Evolutionary conservation across 257 asterid genomes (phyloP), one percentile per base, ranked within the genome.

Genomic region (Handroanthus guayacan): DNA sequence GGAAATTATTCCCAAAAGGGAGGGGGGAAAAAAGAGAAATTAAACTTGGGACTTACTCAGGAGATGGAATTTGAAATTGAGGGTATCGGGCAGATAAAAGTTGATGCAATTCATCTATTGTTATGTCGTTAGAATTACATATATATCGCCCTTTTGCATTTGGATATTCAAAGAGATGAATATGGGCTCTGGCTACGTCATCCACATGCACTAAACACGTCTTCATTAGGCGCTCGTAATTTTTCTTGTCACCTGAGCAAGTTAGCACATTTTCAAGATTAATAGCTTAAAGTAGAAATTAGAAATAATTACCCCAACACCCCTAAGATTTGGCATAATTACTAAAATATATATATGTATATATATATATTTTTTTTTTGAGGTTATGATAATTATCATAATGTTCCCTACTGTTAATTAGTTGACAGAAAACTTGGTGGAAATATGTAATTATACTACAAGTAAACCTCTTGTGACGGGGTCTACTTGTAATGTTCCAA

Each of bases 121-220:
- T 57, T 6, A 71, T 45, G 0, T 86, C 87, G 9, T 67, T 54
- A 62, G 79, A 80, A 52, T 84, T 78, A 25, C 89, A 88, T 55
- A 88, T 82, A 47, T 81, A 86, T 58, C 89, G 79, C 62, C 91
- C 89, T 41, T 81, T 78, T n/a, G 89, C 93, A 17, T 78, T 2
- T 10, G 86, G 84, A 38, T 69, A 3, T 79, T 86, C 91, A 9
- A 88, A 78, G 1, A 88, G 83, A 37, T 84, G 86, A 9, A 86
- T 84, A 34, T 84, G 91, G n/a, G 91, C 91, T 45, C 84, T 78
- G 1, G 78, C 86, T 54, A 83, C 78, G 67, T 88, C 93, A 16
- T 84, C 85, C 9, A 80, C 81, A 20, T 88, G 91, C 41, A 86
- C 89, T 5, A 79, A 45, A 57, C 71, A 11, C 0, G 67, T 60